Base-by-base conservation (phyloP, 176 grass and related monocot species). In the Triticum dicoccoides region DNA sequence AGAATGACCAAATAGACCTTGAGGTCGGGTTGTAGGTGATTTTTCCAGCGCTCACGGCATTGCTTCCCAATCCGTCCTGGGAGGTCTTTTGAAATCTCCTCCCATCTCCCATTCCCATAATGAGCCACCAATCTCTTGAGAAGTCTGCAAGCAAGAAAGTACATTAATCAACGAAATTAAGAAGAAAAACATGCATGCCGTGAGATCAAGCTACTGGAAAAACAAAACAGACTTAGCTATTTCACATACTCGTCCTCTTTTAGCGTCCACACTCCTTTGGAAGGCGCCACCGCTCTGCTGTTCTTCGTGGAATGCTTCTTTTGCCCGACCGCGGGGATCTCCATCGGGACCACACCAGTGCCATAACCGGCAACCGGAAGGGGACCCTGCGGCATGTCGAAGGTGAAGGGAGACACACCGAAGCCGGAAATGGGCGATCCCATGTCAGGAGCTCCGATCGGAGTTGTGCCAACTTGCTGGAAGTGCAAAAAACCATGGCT, bases 11-110 rank as follows among this genome's bases (percentile, higher is more conserved):
- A 47, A 20, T 0, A 56, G 11, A 98, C 96, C 91, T 89, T 98
- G 84, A 94, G 95, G 64, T 91, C 61, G 9, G 93, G 93, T 0
- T 76, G 81, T 0, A 98, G 58, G 87, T 95, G 90, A 73, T 98
- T 95, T 61, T 90, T 94, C 91, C 91, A 95, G 89, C 96, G 83
- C 76, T 94, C 96, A 77, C 93, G 87, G 9, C 96, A 94, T 41
- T 94, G 91, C 83, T 95, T 98, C 11, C 93, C 93, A 12, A 94
- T 94, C 69, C 91, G 88, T 5, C 91, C 89, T 0, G 82, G 89
- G 64, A 95, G 65, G 76, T 52, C 86, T 63, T 89, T 71, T 32
- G 93, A 84, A 86, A 98, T 94, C 34, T 78, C 17, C 10, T 81
- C 77, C 91, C 96, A 98, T 76, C 76, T 95, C 56, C 65, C 61